Conservation (phyloP, 805 yeast genomes). For the Zygosaccharomyces bailii region DNA sequence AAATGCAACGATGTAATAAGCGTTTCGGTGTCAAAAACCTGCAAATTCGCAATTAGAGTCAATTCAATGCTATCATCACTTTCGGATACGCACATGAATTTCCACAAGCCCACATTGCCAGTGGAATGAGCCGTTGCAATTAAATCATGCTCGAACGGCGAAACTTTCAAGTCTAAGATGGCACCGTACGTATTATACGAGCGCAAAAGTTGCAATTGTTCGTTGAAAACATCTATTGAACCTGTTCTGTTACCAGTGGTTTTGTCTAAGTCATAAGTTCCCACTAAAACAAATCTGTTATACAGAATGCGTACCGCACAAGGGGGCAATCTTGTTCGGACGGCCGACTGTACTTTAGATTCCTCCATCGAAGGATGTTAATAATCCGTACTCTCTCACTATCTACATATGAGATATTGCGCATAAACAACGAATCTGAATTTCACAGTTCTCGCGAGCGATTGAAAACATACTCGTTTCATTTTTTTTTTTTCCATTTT, state of each 20-base stretch:
- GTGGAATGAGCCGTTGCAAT: conserved; percentile 74
- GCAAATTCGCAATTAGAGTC: conserved; percentile 34
- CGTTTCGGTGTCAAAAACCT: conserved; percentile 45
- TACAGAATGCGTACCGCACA: conserved; percentile 64
- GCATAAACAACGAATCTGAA: no score
- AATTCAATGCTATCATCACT: conserved; percentile 17
- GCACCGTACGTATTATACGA: conserved; percentile 51
- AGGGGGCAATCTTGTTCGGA: conserved; percentile 66
- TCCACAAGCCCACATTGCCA: conserved; percentile 72
- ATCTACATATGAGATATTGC: not conserved
- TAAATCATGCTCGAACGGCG: conserved; percentile 48
- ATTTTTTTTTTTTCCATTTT: no score
- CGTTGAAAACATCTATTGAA: conserved; percentile 43
- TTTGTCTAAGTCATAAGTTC: conserved; percentile 75
- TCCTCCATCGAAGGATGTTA: conserved; percentile 17
- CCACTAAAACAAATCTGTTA: conserved; percentile 55
- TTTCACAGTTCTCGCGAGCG: no score
- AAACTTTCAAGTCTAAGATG: conserved; percentile 70
- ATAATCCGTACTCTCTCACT: not conserved
- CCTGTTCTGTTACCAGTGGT: conserved; percentile 63
- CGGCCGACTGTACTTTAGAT: conserved; percentile 15
- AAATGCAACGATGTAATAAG: conserved; percentile 66
- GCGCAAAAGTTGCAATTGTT: conserved; percentile 24
- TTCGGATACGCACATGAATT: conserved; percentile 19
- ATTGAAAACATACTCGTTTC: no score